Percentiles rank a stretch among this genome's conserved stretches.
Conservation (phyloP, 176 grass and related monocot genomes). For the Neostapfia colusana region DNA sequence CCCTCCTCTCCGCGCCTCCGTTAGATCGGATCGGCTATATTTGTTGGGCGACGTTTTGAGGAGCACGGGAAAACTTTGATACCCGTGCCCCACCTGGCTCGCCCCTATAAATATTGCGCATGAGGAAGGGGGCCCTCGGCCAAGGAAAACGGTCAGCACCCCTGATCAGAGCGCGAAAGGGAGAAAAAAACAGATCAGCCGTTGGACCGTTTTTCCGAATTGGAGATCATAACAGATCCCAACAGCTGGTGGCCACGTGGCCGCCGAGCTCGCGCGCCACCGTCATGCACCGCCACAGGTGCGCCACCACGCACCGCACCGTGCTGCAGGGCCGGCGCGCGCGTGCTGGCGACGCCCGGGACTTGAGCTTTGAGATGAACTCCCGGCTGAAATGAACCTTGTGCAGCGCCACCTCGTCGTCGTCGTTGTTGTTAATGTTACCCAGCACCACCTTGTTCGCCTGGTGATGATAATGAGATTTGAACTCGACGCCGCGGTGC, state of each 20-base stretch:
- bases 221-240: too few relatives aligned
- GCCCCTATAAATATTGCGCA: too few relatives aligned
- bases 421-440: not conserved
- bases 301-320: constrained; percentile 18
- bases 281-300: constrained; percentile 17
- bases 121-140: too few relatives aligned
- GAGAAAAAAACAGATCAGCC: too few relatives aligned
- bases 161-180: too few relatives aligned
- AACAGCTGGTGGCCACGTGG: not conserved
- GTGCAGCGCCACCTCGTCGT: constrained; percentile 14
- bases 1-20: too few relatives aligned
- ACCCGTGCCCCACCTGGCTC: too few relatives aligned
- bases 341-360: not conserved
- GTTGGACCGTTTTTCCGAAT: too few relatives aligned
- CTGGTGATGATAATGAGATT: not conserved
- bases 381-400: constrained; percentile 22
- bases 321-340: constrained; percentile 9
- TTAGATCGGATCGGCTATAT: too few relatives aligned
- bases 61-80: too few relatives aligned
- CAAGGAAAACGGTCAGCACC: too few relatives aligned
- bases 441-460: not conserved
- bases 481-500: constrained; percentile 17
- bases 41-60: too few relatives aligned
- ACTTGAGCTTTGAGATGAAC: constrained; percentile 5
- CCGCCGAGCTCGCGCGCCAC: not conserved